Evolutionary conservation across 192 early-diverging fungal genomes (phyloP).

Genomic region (Globomyces pollinis-pini): DNA sequence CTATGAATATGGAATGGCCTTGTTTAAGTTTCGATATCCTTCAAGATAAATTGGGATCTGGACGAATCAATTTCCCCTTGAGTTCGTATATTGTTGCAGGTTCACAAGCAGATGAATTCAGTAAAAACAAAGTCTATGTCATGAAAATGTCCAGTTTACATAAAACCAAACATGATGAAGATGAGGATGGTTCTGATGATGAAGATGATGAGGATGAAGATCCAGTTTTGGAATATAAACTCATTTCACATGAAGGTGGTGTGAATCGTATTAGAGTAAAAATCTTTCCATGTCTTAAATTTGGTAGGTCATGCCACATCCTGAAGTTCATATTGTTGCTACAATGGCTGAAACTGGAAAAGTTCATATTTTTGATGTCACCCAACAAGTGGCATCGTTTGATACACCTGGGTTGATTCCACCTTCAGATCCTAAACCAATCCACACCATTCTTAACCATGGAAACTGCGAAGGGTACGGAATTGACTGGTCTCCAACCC

Average conservation of each 20-base stretch:
- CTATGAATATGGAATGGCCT: slow-evolving; percentile 87
- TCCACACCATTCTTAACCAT: slow-evolving; percentile 77
- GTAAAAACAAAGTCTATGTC: slow-evolving; percentile 84
- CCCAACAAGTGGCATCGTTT: slow-evolving; percentile 62
- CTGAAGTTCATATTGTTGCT: slow-evolving; percentile 71
- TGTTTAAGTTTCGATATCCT: slow-evolving; percentile 96
- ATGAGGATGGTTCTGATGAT: slow-evolving; percentile 15
- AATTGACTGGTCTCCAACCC: slow-evolving; percentile 84
- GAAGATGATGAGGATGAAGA: slow-evolving; percentile 86
- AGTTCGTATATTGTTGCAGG: slow-evolving; percentile 91
- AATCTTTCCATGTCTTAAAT: too few species aligned
- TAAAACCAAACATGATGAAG: slow-evolving; percentile 86
- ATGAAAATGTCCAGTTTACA: slow-evolving; percentile 95
- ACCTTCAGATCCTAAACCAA: slow-evolving; percentile 57
- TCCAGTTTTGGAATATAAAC: slow-evolving; percentile 30
- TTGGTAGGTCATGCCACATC: slow-evolving; percentile 59
- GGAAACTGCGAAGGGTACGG: slow-evolving; percentile 85
- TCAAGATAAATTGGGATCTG: slow-evolving; percentile 72
- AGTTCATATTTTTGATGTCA: slow-evolving; percentile 87
- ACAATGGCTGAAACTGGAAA: slow-evolving; percentile 95
- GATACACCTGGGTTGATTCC: slow-evolving; percentile 72
- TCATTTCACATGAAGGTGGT: slow-evolving; percentile 79
- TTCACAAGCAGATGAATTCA: slow-evolving; percentile 74
- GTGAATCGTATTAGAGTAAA: slow-evolving; percentile 80
- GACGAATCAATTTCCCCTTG: slow-evolving; percentile 77